Evolutionary conservation across 257 asterid genomes (phyloP).

Genomic region (Schizonepeta tenuifolia): DNA sequence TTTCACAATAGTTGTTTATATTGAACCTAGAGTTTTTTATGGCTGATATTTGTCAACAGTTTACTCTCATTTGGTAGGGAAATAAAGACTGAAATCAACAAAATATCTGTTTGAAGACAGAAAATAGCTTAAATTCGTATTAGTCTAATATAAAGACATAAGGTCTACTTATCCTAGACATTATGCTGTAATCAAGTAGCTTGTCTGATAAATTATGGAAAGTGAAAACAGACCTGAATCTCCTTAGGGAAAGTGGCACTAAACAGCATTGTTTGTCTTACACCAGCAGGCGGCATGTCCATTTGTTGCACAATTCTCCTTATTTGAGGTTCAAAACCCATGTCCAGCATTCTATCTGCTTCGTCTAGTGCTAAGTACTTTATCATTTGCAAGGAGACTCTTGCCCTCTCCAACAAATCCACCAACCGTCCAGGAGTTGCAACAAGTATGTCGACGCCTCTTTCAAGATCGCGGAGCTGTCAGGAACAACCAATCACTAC

Average conservation of each 20-base stretch:
- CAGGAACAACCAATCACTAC: constrained; percentile 13
- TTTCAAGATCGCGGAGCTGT: constrained; percentile 79
- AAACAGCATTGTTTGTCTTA: constrained; percentile 77
- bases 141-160: constrained; percentile 14
- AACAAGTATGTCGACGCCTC: constrained; percentile 82
- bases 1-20: neutral
- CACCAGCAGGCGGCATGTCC: constrained; percentile 86
- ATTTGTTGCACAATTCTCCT: constrained; percentile 81
- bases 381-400: constrained; percentile 70
- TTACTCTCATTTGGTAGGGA: neutral
- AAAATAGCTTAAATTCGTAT: constrained; percentile 1
- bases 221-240: constrained; percentile 62
- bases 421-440: constrained; percentile 87
- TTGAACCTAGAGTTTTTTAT: neutral
- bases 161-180: neutral
- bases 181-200: constrained; percentile 2
- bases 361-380: constrained; percentile 76
- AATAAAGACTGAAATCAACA: neutral
- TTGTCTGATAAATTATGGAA: constrained; percentile 21
- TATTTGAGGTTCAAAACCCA: constrained; percentile 87
- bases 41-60: neutral
- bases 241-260: constrained; percentile 90
- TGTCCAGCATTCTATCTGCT: constrained; percentile 86
- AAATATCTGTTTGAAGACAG: neutral
- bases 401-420: constrained; percentile 79